Conservation (phyloP, 495 filamentous ascomycete genomes). For the Aspergillus homomorphus region DNA sequence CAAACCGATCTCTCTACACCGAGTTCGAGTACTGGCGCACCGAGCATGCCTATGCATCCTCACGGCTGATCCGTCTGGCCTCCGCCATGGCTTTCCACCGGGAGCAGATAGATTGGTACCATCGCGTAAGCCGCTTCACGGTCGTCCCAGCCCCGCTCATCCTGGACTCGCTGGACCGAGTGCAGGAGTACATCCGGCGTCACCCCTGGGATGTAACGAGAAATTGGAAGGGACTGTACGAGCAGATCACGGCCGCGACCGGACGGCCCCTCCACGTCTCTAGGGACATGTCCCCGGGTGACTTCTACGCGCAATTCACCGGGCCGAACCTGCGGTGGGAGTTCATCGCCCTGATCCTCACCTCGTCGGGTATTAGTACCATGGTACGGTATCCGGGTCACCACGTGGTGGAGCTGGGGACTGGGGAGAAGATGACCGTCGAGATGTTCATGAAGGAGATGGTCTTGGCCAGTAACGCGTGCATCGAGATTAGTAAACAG, state of each 20-base stretch:
- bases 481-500: conserved; percentile 12
- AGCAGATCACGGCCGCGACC: neutral
- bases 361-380: conserved; percentile 33
- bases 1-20: conserved; percentile 2
- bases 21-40: conserved; percentile 12
- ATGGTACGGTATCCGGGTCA: neutral
- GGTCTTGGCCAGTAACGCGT: conserved; percentile 4
- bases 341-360: conserved; percentile 44
- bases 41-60: conserved; percentile 2
- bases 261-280: conserved; percentile 6
- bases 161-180: conserved; percentile 5
- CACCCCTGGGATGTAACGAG: neutral
- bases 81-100: conserved; percentile 8
- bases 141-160: conserved; percentile 13
- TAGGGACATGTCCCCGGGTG: conserved; percentile 8
- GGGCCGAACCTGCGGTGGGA: conserved; percentile 51
- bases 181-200: neutral
- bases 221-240: neutral
- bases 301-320: conserved; percentile 31
- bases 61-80: conserved; percentile 27
- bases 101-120: conserved; percentile 13
- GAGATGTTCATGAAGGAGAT: conserved; percentile 10
- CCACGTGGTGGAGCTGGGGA: neutral
- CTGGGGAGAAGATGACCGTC: neutral
- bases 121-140: conserved; percentile 8